These are phyloP conservation scores for Geotrichum carabidarum DNA, from an alignment of 1,139 yeast species.

Conservation along the genomic window DNA sequence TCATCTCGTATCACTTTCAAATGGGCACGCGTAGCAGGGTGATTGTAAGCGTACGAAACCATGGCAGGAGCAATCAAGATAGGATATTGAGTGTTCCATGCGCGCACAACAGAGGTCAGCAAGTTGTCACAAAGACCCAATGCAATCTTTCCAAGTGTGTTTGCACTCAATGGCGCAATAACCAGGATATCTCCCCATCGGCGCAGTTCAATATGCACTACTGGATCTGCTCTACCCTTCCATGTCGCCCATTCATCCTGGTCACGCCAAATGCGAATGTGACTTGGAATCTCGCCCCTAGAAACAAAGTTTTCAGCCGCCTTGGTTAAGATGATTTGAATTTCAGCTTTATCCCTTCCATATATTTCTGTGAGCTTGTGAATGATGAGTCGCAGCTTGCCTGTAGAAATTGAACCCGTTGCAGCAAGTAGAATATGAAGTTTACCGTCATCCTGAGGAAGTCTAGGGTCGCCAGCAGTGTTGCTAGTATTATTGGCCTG, in stretches of 20 bases:
- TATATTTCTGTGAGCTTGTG: constrained; percentile 74
- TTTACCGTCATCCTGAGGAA: constrained; percentile 89
- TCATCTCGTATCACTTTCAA: constrained; percentile 69
- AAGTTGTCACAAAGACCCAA: constrained; percentile 86
- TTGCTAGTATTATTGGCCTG: no score
- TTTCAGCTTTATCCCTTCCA: constrained; percentile 64
- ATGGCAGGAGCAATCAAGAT: constrained; percentile 87
- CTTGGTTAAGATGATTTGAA: constrained; percentile 75
- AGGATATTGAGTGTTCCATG: constrained; percentile 89
- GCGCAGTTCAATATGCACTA: constrained; percentile 83
- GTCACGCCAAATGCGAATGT: constrained; percentile 78
- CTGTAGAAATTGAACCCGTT: constrained; percentile 80
- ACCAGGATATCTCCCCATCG: constrained; percentile 93
- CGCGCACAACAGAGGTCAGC: constrained; percentile 79
- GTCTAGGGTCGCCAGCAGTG: constrained; percentile 52
- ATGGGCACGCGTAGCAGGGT: constrained; percentile 81
- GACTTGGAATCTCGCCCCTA: constrained; percentile 53
- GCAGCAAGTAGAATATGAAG: constrained; percentile 82
- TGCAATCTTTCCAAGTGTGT: constrained; percentile 83
- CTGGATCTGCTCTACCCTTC: constrained; percentile 83
- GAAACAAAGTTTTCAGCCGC: constrained; percentile 78
- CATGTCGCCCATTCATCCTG: constrained; percentile 89
- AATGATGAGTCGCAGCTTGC: constrained; percentile 68
- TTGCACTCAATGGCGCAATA: constrained; percentile 86
- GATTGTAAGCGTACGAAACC: constrained; percentile 86